Evolutionary conservation across 164 flowering plant genomes (phyloP).

Genomic region (Chloranthus sessilifolius): DNA sequence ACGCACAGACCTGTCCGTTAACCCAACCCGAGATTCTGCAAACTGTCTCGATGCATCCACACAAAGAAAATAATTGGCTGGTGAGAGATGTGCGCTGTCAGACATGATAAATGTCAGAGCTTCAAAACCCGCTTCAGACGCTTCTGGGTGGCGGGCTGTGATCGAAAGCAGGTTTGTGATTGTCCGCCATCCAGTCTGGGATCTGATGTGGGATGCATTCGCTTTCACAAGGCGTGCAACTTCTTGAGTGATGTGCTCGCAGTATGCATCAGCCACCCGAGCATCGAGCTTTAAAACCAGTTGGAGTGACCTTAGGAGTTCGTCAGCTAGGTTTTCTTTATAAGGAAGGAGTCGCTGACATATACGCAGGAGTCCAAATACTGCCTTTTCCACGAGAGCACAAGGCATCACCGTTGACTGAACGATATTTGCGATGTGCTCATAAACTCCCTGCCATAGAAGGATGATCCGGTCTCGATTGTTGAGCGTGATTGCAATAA

Average conservation of each 20-base stretch:
- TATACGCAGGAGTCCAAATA: conserved; percentile 35
- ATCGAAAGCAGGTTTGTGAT: conserved; percentile 34
- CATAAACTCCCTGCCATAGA: conserved; percentile 37
- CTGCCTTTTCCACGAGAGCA: conserved; percentile 39
- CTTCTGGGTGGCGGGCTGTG: conserved; percentile 42
- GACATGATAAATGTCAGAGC: conserved; percentile 31
- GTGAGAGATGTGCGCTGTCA: conserved; percentile 33
- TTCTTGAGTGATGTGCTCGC: conserved; percentile 40
- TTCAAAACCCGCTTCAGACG: conserved; percentile 41
- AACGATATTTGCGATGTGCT: conserved; percentile 32
- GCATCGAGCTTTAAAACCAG: conserved; percentile 37
- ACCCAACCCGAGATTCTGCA: conserved; percentile 37
- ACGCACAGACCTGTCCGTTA: conserved; percentile 27
- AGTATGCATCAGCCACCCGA: conserved; percentile 42
- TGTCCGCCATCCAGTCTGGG: conserved; percentile 38
- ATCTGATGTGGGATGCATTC: conserved; percentile 33
- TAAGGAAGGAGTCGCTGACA: conserved; percentile 38
- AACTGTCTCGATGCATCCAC: conserved; percentile 38
- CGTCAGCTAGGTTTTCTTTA: conserved; percentile 35
- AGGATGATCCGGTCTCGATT: conserved; percentile 39
- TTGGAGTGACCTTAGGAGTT: conserved; percentile 34
- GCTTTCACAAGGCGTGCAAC: conserved; percentile 35
- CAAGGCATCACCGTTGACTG: conserved; percentile 38
- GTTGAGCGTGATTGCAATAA: conserved; percentile 34
- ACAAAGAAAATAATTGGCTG: conserved; percentile 29